Evolutionary conservation across 2,329 filamentous ascomycete species (phyloP), one percentile per base, ranked within the genome.

Genomic region (Aspergillus sojae): DNA sequence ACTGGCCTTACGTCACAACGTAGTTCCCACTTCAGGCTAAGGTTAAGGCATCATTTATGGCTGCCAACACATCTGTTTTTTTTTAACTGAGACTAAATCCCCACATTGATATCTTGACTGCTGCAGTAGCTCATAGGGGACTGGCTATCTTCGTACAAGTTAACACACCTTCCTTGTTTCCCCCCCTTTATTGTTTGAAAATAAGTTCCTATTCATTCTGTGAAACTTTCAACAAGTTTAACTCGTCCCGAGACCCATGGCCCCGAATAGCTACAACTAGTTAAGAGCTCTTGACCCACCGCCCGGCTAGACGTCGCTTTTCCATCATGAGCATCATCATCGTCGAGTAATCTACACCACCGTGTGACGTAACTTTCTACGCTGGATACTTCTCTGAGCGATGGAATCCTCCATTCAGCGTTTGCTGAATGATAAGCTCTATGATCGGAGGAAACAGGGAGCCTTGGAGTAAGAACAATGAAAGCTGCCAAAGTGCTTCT

Each of bases 381-480:
- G 68, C 62, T 62, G 64, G 58, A 68, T 68, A 62, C 55, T 59
- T 54, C 53, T 62, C 55, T 70, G 69, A 75, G 72, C 67, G 65
- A 97, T 98, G 94, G 94, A 98, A 83, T 84, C 87, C 74, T 90
- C 89, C 76, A 92, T 97, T 77, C 93, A 96, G 80, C 92, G 94
- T 72, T 87, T 94, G 70, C 85, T 99, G 76, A 96, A 96, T 77
- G 95, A 99, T 82, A 99, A 97, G 87, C 90, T 98, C 76, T 99
- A 99, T 79, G 95, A 99, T 77, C 97, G 96, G 84, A 89, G 96
- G 77, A 99, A 99, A 81, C 90, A 93, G 74, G 95, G 95, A 68
- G 95, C 96, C 72, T 87, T 99, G 62, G 95, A 99, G 93, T 97
- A 89, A 74, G 91, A 83, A 57, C 58, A 64, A 57, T 63, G 43